Conservation (phyloP, 2,329 filamentous ascomycete species). For the Microcyclospora pomicola region DNA sequence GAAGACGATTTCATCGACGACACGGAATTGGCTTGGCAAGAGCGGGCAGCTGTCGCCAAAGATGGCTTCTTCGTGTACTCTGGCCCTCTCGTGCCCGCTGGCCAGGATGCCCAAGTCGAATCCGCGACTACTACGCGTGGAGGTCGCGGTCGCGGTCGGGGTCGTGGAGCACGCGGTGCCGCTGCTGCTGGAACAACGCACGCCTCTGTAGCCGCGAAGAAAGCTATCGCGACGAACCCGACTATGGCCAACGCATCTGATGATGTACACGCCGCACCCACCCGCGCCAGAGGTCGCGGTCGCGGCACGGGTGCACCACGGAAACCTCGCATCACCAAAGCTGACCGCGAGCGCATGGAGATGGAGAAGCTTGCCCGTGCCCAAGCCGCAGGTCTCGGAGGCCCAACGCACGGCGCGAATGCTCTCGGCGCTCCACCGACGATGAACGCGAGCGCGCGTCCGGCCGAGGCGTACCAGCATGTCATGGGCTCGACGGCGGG, state of each 20-base stretch:
- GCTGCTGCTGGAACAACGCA: slow-evolving; percentile 24
- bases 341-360: slow-evolving; percentile 68
- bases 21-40: slow-evolving; percentile 88
- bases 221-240: neutral
- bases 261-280: slow-evolving; percentile 6
- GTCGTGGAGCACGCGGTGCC: slow-evolving; percentile 41
- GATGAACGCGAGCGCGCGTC: no score
- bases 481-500: no score
- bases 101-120: slow-evolving; percentile 43
- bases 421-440: slow-evolving; percentile 1
- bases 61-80: slow-evolving; percentile 98
- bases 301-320: slow-evolving; percentile 53
- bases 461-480: no score
- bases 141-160: slow-evolving; percentile 19
- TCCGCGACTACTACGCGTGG: slow-evolving; percentile 10
- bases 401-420: slow-evolving; percentile 1
- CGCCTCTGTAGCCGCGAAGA: slow-evolving; percentile 16
- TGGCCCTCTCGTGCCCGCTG: slow-evolving; percentile 76
- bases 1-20: slow-evolving; percentile 69
- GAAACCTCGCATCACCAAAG: slow-evolving; percentile 77
- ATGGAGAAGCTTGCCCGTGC: slow-evolving; percentile 68
- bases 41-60: slow-evolving; percentile 82
- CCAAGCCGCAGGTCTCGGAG: slow-evolving; percentile 25
- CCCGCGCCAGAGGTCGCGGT: slow-evolving; percentile 28
- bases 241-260: slow-evolving; percentile 4